A percentile compares a stretch with the other conserved stretches of the same genome.
These are phyloP conservation scores for Agroathelia rolfsii DNA, from an alignment of 1,284 basidiomycete species.

Conservation along the genomic window DNA sequence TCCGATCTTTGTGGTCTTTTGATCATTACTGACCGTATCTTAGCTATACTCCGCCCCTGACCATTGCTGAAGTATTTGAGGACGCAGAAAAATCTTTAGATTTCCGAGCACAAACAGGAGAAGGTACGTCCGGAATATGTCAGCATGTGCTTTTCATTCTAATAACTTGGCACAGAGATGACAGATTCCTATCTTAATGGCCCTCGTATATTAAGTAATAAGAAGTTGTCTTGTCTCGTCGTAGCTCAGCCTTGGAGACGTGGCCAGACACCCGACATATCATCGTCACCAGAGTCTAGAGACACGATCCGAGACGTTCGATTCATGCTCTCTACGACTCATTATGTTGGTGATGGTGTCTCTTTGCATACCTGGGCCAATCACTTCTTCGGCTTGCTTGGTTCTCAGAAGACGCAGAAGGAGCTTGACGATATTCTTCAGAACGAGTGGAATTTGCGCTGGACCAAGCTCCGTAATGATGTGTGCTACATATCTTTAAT, in stretches of 20 bases:
- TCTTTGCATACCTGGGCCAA: slow-evolving; percentile 36
- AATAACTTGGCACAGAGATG: slow-evolving; percentile 18
- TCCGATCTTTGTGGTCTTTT: slow-evolving; percentile 2
- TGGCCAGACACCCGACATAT: no score
- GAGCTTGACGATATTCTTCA: slow-evolving; percentile 15
- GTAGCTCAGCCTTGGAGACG: no score
- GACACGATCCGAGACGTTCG: slow-evolving; percentile 7
- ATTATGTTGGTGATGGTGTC: slow-evolving; percentile 39
- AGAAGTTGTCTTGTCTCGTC: slow-evolving; percentile 36
- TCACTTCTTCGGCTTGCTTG: slow-evolving; percentile 31
- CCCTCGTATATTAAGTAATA: slow-evolving; percentile 33
- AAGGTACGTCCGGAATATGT: slow-evolving; percentile 15
- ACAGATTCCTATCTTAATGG: slow-evolving; percentile 38
- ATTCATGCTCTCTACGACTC: slow-evolving; percentile 25
- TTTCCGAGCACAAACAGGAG: slow-evolving; percentile 19
- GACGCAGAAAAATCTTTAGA: slow-evolving; percentile 20
- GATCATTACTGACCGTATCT: slow-evolving; percentile 2
- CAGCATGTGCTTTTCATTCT: background rate
- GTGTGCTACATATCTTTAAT: background rate
- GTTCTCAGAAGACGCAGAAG: slow-evolving; percentile 15
- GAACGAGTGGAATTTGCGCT: slow-evolving; percentile 18
- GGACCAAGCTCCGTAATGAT: slow-evolving; percentile 1
- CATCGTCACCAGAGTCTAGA: background rate
- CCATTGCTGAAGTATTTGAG: slow-evolving; percentile 14
- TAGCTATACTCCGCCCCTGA: slow-evolving; percentile 1